A percentile compares a stretch with the other conserved stretches of the same genome.
phyloP scores from a whole-genome alignment of 495 filamentous ascomycete species.

The Penicillium bovifimosum region DNA sequence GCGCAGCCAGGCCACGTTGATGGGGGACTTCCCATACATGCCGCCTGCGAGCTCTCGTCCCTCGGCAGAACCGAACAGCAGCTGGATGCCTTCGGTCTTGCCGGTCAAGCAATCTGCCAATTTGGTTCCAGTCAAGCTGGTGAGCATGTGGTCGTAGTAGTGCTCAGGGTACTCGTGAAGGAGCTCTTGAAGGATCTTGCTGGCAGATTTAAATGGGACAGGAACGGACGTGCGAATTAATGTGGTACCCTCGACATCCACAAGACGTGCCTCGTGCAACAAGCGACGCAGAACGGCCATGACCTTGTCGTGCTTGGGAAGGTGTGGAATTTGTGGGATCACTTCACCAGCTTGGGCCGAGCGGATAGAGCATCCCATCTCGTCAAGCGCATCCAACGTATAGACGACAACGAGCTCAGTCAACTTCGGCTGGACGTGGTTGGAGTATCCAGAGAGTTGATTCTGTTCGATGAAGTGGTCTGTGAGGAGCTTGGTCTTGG shows the following conservation, averaged over 20 bases:
- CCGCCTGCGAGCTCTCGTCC: conserved; percentile 40
- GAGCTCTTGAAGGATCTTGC: conserved; percentile 34
- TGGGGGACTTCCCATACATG: conserved; percentile 40
- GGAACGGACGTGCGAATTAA: neutral
- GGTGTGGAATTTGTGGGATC: neutral
- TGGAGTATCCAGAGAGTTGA: conserved; percentile 28
- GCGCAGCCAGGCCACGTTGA: conserved; percentile 35
- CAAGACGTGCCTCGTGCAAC: neutral
- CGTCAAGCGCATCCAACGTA: neutral
- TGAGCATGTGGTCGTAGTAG: conserved; percentile 33
- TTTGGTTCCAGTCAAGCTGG: conserved; percentile 36
- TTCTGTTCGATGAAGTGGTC: conserved; percentile 37
- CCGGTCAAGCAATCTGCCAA: conserved; percentile 41
- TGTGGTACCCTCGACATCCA: neutral
- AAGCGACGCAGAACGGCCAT: neutral
- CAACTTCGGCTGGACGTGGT: conserved; percentile 22
- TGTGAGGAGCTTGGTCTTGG: conserved; percentile 27
- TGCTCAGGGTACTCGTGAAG: conserved; percentile 33
- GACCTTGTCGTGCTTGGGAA: neutral
- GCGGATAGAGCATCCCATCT: neutral
- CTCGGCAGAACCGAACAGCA: conserved; percentile 44
- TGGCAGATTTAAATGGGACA: conserved; percentile 35
- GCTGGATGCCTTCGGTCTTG: conserved; percentile 38
- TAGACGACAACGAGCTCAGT: conserved; percentile 4
- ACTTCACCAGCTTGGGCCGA: neutral